Conservation (phyloP, 2,329 filamentous ascomycete genomes). For the Fusarium dimerum region DNA sequence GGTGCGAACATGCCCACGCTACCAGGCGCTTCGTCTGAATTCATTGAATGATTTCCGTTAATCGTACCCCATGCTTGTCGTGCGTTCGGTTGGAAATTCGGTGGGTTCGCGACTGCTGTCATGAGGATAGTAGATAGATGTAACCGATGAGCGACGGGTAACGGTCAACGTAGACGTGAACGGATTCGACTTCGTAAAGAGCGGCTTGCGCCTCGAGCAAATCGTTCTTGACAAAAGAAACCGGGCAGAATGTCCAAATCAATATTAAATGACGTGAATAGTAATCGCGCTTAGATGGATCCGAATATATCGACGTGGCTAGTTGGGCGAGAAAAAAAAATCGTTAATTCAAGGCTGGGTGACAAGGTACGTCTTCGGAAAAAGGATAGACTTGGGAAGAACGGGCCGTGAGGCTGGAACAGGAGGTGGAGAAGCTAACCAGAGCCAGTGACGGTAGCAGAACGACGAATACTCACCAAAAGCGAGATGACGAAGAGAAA, state of each 20-base stretch:
- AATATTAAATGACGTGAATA: not conserved
- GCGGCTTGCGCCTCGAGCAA: slow-evolving; percentile 20
- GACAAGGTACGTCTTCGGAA: slow-evolving; percentile 2
- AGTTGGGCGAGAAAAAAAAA: slow-evolving; percentile 9
- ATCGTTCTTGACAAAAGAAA: not conserved
- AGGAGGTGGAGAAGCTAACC: slow-evolving; percentile 3
- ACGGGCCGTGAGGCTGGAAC: slow-evolving; percentile 2
- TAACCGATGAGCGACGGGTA: slow-evolving; percentile 18
- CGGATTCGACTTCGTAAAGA: slow-evolving; percentile 9
- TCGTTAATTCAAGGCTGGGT: slow-evolving; percentile 9
- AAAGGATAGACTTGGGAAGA: slow-evolving; percentile 2
- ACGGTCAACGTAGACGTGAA: not conserved
- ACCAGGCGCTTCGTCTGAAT: slow-evolving; percentile 78
- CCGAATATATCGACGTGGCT: slow-evolving; percentile 7
- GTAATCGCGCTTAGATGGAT: not conserved
- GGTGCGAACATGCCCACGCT: slow-evolving; percentile 72
- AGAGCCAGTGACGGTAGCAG: not conserved
- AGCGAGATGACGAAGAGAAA: not conserved
- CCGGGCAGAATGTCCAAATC: not conserved
- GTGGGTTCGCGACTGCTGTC: slow-evolving; percentile 68
- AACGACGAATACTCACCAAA: slow-evolving; percentile 25
- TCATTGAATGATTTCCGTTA: slow-evolving; percentile 68
- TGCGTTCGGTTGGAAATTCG: slow-evolving; percentile 63
- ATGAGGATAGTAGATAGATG: slow-evolving; percentile 46
- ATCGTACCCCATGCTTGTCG: slow-evolving; percentile 64